Conservation (phyloP, 2,329 filamentous ascomycete genomes). For the Myriosclerotinia duriaeana region DNA sequence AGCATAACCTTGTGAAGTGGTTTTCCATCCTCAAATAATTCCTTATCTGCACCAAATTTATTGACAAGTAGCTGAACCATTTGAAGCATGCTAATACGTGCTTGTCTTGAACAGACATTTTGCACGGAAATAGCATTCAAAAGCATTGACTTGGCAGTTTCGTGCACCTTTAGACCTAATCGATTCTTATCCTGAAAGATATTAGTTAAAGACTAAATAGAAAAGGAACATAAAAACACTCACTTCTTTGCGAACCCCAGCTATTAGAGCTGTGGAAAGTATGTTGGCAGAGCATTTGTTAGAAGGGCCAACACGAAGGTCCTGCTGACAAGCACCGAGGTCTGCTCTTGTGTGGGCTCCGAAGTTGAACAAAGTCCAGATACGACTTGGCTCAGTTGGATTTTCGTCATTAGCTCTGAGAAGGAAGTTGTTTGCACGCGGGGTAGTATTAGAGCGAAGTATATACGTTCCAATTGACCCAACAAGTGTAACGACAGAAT, state of each 20-base stretch:
- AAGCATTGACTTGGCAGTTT: slow-evolving; percentile 34
- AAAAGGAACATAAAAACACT: background rate
- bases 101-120: slow-evolving; percentile 25
- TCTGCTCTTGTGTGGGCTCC: slow-evolving; percentile 10
- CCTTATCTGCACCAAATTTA: slow-evolving; percentile 36
- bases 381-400: slow-evolving; percentile 16
- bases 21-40: slow-evolving; percentile 14
- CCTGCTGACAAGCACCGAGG: slow-evolving; percentile 16
- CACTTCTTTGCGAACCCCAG: slow-evolving; percentile 34
- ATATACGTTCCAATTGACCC: slow-evolving; percentile 31
- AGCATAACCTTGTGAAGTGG: slow-evolving; percentile 29
- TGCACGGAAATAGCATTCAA: slow-evolving; percentile 28
- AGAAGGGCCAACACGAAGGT: slow-evolving; percentile 18
- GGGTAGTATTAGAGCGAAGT: slow-evolving; percentile 29
- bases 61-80: slow-evolving; percentile 38
- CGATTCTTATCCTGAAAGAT: slow-evolving; percentile 22
- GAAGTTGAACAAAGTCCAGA: slow-evolving; percentile 25
- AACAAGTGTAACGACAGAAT: slow-evolving; percentile 25
- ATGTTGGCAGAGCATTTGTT: slow-evolving; percentile 23
- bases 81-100: slow-evolving; percentile 32
- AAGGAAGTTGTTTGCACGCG: slow-evolving; percentile 28
- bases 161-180: slow-evolving; percentile 27
- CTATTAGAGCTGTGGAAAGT: slow-evolving; percentile 28
- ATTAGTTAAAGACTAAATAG: slow-evolving; percentile 23
- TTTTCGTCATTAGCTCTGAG: slow-evolving; percentile 16